These are phyloP conservation scores for Penicillium goetzii DNA, from an alignment of 495 filamentous ascomycete species.

Conservation along the genomic window DNA sequence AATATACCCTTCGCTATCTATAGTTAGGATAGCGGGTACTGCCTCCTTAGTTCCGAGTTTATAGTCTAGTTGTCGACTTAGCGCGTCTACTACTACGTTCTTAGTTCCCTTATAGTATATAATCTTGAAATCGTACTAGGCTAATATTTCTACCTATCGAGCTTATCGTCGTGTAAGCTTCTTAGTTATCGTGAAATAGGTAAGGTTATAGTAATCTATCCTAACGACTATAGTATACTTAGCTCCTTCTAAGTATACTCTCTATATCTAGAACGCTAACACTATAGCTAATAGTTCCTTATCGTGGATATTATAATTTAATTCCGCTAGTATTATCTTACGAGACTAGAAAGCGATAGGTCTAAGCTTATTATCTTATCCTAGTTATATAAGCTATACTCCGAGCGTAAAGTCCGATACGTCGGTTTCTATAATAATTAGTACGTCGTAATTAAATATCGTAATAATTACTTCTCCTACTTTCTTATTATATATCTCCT, in stretches of 20 bases:
- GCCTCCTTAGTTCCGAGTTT: not conserved
- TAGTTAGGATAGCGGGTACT: not conserved
- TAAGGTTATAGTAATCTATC: conserved; percentile 1
- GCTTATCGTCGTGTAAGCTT: not conserved
- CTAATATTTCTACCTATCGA: not conserved
- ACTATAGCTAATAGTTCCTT: too few species aligned
- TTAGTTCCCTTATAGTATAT: not conserved
- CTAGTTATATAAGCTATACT: too few species aligned
- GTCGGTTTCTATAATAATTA: too few species aligned
- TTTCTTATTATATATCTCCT: too few species aligned
- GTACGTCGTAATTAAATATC: too few species aligned
- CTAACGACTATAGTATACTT: not conserved
- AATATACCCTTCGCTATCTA: not conserved
- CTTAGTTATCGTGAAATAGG: not conserved
- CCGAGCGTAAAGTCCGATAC: too few species aligned
- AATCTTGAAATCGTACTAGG: not conserved
- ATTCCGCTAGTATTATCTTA: too few species aligned
- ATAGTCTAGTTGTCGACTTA: not conserved
- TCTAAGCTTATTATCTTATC: too few species aligned
- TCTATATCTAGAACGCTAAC: too few species aligned
- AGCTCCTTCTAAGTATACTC: not conserved
- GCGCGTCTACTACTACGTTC: not conserved
- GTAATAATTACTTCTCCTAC: too few species aligned
- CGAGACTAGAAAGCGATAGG: too few species aligned
- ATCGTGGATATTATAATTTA: too few species aligned